Evolutionary conservation across 495 filamentous ascomycete species (phyloP).

Genomic region (Aspergillus kassunensis): DNA sequence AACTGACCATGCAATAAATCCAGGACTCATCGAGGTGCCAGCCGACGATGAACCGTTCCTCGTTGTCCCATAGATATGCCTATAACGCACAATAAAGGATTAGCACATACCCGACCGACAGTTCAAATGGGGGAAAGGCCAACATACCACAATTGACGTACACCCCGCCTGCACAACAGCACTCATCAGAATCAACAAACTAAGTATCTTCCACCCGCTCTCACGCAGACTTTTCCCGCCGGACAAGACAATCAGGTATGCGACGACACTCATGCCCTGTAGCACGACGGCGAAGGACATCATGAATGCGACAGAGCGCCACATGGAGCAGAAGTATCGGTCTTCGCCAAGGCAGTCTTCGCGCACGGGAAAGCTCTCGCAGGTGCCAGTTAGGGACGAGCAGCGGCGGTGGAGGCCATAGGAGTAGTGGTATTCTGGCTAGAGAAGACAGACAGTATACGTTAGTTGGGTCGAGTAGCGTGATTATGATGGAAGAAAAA

Average conservation of each 20-base stretch:
- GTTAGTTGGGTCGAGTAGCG: too few relatives aligned
- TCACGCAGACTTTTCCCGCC: constrained; percentile 75
- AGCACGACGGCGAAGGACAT: constrained; percentile 77
- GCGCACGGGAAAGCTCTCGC: constrained; percentile 55
- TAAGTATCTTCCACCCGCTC: constrained; percentile 72
- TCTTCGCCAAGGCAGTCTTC: constrained; percentile 67
- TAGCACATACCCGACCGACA: not conserved
- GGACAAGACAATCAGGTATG: constrained; percentile 66
- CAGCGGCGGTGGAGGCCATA: constrained; percentile 81
- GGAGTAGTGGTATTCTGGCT: constrained; percentile 54
- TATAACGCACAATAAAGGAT: too few relatives aligned
- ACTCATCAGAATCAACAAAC: constrained; percentile 56
- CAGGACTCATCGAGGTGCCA: constrained; percentile 79
- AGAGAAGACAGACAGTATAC: too few relatives aligned
- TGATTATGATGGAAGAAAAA: too few relatives aligned
- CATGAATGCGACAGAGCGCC: constrained; percentile 81
- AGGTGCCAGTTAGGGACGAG: constrained; percentile 57
- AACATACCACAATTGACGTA: constrained; percentile 76
- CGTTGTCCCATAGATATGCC: constrained; percentile 80
- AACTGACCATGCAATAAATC: constrained; percentile 72
- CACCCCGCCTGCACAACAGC: constrained; percentile 60
- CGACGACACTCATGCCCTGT: constrained; percentile 69
- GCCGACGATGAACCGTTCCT: constrained; percentile 80
- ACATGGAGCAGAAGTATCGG: constrained; percentile 84
- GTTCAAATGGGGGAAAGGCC: not conserved